A percentile compares a stretch with the other conserved stretches of the same genome.
Conservation (phyloP, 768 basidiomycete genomes). For the Termitomyces sp. region DNA sequence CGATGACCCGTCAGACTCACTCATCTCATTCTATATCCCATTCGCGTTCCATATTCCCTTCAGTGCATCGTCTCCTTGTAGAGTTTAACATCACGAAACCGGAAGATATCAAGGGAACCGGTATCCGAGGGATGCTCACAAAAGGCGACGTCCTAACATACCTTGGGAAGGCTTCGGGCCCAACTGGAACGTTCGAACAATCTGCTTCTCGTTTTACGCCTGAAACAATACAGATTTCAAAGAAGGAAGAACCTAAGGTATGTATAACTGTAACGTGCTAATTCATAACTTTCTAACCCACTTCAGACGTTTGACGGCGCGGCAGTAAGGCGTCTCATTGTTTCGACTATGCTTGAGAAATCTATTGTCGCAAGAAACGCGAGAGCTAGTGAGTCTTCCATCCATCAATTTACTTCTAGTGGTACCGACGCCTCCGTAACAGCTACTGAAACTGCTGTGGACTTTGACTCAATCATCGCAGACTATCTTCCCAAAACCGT, state of each 20-base stretch:
- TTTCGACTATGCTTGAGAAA: conserved; percentile 50
- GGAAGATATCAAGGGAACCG: conserved; percentile 78
- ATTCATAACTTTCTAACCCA: not conserved
- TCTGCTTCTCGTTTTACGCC: conserved; percentile 22
- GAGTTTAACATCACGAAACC: conserved; percentile 55
- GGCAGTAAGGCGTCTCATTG: conserved; percentile 60
- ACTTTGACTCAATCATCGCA: conserved; percentile 70
- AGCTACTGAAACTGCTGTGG: conserved; percentile 37
- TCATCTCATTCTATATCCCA: conserved; percentile 37
- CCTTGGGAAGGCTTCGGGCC: conserved; percentile 77
- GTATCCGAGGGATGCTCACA: conserved; percentile 88
- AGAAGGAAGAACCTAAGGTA: conserved; percentile 27
- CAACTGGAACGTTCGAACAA: conserved; percentile 69
- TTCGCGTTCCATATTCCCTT: conserved; percentile 80
- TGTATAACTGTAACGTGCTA: not conserved
- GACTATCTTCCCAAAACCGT: conserved; percentile 53
- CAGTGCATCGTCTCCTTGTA: conserved; percentile 77
- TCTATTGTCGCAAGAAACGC: conserved; percentile 44
- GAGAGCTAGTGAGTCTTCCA: conserved; percentile 29
- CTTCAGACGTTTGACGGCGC: conserved; percentile 54
- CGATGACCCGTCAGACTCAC: conserved; percentile 26
- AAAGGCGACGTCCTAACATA: conserved; percentile 91
- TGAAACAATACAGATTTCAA: conserved; percentile 27
- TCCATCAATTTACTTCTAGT: not conserved
- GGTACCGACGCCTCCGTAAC: conserved; percentile 5